Evolutionary conservation across 148 eudicot genomes (phyloP), one percentile per base, ranked within the genome.

Genomic region (Camellia sinensis): DNA sequence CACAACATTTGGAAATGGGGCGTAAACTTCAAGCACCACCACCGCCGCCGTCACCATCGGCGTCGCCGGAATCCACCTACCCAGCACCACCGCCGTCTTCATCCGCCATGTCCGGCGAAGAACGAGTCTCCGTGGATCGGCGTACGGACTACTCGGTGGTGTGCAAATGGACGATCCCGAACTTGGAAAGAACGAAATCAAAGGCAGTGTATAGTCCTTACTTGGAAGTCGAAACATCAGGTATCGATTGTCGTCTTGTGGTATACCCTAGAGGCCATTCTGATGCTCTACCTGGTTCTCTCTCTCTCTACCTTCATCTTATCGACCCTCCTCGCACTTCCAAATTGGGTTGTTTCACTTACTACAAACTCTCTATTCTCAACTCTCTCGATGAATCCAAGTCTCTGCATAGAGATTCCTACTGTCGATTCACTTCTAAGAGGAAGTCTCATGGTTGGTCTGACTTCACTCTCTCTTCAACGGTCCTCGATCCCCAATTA

Each of bases 391-490:
- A 90, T 79, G 84, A 86, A 2, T 76, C 85, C 0, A 91, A 89
- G 74, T 86, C 85, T 12, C 79, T 91, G 43, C 84, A 84, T 59
- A 78, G 95, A 17, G 97, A 93, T 81, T 90, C 92, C 9, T 93
- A 92, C 91, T 93, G 88, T 79, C 82, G 97, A 75, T 93, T 93
- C 62, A 88, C 91, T 2, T 78, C 88, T 29, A 91, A 89, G 88
- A 93, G 90, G 87, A 90, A 91, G 77, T 93, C 93, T 5, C 95
- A 93, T 67, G 97, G 97, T 0, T 93, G 97, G 97, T 91, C 95
- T 50, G 97, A 93, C 83, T 93, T 93, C 70, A 87, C 93, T 2
- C 91, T 91, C 1, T 86, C 85, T 0, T 67, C 82, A 48, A 71
- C 83, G 3, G 71, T 93, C 6, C 64, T 89, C 12, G 97, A 93